Conservation (phyloP, 306 rosid species). For the Herpetospermum pedunculosum region DNA sequence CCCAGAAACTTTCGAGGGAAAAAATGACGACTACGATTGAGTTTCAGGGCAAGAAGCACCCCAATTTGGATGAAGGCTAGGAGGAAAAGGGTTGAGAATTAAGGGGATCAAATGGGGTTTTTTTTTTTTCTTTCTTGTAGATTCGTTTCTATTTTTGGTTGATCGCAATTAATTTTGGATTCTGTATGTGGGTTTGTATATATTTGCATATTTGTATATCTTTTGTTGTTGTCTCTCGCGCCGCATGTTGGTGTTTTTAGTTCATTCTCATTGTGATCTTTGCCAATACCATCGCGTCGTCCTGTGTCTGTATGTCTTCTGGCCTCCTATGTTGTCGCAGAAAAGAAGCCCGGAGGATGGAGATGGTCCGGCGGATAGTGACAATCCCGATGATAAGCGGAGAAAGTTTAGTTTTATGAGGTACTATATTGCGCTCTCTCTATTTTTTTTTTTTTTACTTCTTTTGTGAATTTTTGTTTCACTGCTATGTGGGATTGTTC, state of each 20-base stretch:
- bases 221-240: not conserved
- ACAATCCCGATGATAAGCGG: constrained; percentile 54
- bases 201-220: not conserved
- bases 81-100: not conserved
- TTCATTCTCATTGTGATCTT: constrained; percentile 7
- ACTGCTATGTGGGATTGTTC: not conserved
- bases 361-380: constrained; percentile 32
- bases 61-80: not conserved
- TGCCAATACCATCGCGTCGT: constrained; percentile 3
- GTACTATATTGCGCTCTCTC: constrained; percentile 12
- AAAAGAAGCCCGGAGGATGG: constrained; percentile 74
- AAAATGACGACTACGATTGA: not conserved
- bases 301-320: not conserved
- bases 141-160: not conserved
- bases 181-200: not conserved
- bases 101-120: not conserved
- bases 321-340: constrained; percentile 48
- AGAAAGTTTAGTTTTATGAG: constrained; percentile 32
- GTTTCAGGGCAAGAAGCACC: not conserved
- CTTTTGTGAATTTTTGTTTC: not conserved
- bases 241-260: constrained; percentile 35
- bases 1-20: not conserved
- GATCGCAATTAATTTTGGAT: not conserved
- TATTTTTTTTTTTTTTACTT: not conserved
- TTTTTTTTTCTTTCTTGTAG: not conserved